Evolutionary conservation across 768 basidiomycete species (phyloP), one percentile per base, ranked within the genome.

Genomic region (Suillus tomentosus): DNA sequence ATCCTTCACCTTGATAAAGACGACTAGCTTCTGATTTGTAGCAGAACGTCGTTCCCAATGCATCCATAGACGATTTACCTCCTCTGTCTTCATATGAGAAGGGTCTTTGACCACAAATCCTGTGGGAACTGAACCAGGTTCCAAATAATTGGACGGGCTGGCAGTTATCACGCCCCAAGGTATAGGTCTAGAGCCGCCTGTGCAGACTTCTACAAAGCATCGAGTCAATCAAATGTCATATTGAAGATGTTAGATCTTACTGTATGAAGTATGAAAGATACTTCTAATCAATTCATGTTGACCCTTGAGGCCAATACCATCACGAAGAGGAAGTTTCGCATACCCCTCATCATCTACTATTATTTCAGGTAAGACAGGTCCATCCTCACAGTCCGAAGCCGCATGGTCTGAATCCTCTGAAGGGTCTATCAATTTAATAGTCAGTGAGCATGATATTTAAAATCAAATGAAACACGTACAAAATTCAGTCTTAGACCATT

Each of bases 391-490:
- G 9, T 37, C 51, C 10, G 51, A 53, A 53, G 24, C 65, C 2
- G 8, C 42, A 19, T 65, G 68, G 68, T 31, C 68, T 2, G 13
- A 0, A 19, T 19, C 31, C 2, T 19, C 31, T 34, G 51, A 53
- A 53, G 51, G 51, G 5, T 53, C 51, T 53, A 53, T 40, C 14
- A 40, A 15, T 40, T 15, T 40, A 15, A 15, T 15, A 5, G 6
- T 40, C 6, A 40, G 15, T 40, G 27, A 31, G 27, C 27, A 31
- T 31, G 27, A 31, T 31, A 31, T 31, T 31, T 31, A 31, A 31
- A 31, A 31, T 31, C 3, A 31, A 31, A 31, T 31, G 27, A 31
- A 31, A 31, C 27, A 31, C 3, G 3, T 15, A 53, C 51, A 53
- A 53, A 53, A 53, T 17, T 53, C 9, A 3, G 27, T 34, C 17